phyloP scores from a whole-genome alignment of 2,329 filamentous ascomycete genomes.

The Magnaporthales sp. region DNA sequence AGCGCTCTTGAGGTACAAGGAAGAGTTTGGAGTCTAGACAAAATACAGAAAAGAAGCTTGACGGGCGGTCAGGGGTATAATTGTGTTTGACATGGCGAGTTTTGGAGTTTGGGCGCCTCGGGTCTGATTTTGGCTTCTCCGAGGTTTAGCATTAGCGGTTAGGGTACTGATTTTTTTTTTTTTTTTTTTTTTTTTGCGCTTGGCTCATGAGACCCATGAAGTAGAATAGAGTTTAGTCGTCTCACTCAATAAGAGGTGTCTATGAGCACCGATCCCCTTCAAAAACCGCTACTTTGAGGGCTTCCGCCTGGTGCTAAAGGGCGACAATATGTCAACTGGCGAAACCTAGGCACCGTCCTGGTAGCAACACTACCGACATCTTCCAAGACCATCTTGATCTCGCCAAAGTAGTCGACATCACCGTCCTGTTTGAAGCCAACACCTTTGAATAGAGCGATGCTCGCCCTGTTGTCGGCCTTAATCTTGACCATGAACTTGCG shows the following conservation, averaged over 20 bases:
- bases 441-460: conserved; percentile 40
- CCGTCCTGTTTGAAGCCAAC: conserved; percentile 45
- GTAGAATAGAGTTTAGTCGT: background rate
- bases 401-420: conserved; percentile 50
- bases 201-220: background rate
- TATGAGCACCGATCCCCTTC: background rate
- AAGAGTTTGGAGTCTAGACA: conserved; percentile 29
- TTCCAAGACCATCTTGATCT: conserved; percentile 40
- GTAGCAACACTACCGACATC: conserved; percentile 7
- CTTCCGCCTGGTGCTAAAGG: background rate
- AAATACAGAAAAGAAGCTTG: background rate
- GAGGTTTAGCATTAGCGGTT: background rate
- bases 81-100: background rate
- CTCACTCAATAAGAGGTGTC: background rate
- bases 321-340: conserved; percentile 15
- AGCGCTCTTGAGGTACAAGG: conserved; percentile 49
- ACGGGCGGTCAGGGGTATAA: background rate
- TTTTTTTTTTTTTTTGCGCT: too few species aligned
- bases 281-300: background rate
- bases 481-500: conserved; percentile 32
- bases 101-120: background rate
- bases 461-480: conserved; percentile 43
- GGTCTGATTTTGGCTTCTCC: background rate
- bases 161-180: background rate
- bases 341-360: conserved; percentile 12